These are phyloP conservation scores for Pythium biforme DNA, from an alignment of 352 stramenopile species.

Conservation along the genomic window DNA sequence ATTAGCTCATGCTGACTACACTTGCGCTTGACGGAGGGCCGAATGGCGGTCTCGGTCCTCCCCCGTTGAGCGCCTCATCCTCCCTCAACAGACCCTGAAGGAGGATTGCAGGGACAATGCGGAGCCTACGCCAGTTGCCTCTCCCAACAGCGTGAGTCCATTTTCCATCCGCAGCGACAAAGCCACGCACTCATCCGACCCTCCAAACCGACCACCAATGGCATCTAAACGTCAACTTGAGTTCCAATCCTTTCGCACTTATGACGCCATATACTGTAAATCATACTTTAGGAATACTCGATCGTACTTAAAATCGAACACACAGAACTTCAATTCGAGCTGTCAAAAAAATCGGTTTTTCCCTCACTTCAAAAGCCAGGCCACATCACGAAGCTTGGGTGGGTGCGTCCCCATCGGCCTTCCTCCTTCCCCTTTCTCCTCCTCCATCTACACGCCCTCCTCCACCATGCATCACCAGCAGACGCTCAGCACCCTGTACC, in stretches of 20 bases:
- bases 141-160: too few relatives aligned
- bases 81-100: neutral
- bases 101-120: too few relatives aligned
- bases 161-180: neutral
- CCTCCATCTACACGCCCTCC: too few relatives aligned
- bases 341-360: neutral
- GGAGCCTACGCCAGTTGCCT: too few relatives aligned
- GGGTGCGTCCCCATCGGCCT: neutral
- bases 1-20: too few relatives aligned
- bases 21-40: too few relatives aligned
- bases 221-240: too few relatives aligned
- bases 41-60: neutral
- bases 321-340: too few relatives aligned
- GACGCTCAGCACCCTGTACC: slow-evolving; percentile 73
- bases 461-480: slow-evolving; percentile 26
- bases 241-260: too few relatives aligned
- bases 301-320: neutral
- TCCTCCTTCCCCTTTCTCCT: too few relatives aligned
- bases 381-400: neutral
- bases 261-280: too few relatives aligned
- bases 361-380: neutral
- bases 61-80: neutral
- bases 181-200: neutral
- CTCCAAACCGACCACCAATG: neutral
- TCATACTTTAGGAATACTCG: neutral